Base-by-base conservation (phyloP, 2,329 filamentous ascomycete genomes). In the Shiraia sp. region DNA sequence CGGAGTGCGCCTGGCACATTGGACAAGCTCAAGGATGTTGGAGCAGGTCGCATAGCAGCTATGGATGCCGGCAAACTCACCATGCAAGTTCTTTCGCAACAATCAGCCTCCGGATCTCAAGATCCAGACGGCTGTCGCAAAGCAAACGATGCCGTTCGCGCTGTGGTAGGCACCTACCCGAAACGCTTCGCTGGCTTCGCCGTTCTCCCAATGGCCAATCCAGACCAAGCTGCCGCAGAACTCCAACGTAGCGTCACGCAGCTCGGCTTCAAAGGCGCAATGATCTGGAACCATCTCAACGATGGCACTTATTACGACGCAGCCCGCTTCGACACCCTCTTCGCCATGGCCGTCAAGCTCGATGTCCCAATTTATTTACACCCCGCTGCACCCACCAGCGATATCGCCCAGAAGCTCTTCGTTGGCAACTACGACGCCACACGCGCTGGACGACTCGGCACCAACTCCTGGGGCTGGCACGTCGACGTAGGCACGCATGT, bases 381-480 rank as follows among this genome's bases (percentile, higher is more conserved):
- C 15, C 34, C 34, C 12, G 34, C 26, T n/a, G 34, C 34, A 4
- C 34, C 34, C 2, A n/a, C 34, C 4, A 10, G 16, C 16, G 26
- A 36, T 5, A 23, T 36, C 15, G 24, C 34, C 81, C 43, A 71
- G 78, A 52, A 76, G 54, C 72, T 82, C 7, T 84, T 76, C 72
- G 25, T 36, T 15, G 71, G 71, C 4, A 69, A 72, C 41, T 74
- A 71, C 46, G 19, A 52, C 59, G 4, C 55, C 45, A 1, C 54
- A 2, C 60, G 62, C 0, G 55, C 48, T 12, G 49, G 52, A 6
- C 56, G 63, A 8, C 26, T 42, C 14, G 69, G 69, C 7, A 65
- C 69, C 10, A 71, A 63, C 28, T 75, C 70, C 0, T 78, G 72
- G 65, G 78, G 77, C 8, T 82, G 78, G 79, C 79, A 81, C n/a